Percentiles rank a stretch among this genome's conserved stretches.
Evolutionary conservation across 176 grass and related monocot species (phyloP).

Genomic region (Rhipidocladum racemiflorum): DNA sequence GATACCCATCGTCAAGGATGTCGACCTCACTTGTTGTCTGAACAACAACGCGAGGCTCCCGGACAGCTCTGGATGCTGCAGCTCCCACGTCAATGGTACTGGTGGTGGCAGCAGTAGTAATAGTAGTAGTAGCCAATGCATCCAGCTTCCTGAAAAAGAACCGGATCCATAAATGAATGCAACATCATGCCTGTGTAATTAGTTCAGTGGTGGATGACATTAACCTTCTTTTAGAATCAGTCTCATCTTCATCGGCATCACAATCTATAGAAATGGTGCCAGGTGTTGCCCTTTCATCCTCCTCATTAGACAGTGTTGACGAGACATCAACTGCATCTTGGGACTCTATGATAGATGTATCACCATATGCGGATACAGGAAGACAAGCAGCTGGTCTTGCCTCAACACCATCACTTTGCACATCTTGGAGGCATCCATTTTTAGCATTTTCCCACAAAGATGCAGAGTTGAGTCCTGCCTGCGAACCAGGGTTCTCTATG

Average conservation of each 20-base stretch:
- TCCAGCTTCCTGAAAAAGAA: conserved; percentile 79
- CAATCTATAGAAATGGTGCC: conserved; percentile 49
- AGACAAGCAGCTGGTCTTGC: conserved; percentile 29
- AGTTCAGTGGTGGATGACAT: neutral
- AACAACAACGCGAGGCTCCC: conserved; percentile 91
- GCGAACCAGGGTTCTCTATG: conserved; percentile 32
- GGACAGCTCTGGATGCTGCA: conserved; percentile 69
- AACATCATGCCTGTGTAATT: neutral
- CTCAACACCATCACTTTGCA: conserved; percentile 41
- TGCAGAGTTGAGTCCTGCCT: conserved; percentile 31
- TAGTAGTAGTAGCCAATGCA: conserved; percentile 35
- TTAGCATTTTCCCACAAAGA: conserved; percentile 43
- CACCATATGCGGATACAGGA: conserved; percentile 31
- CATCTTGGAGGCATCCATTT: conserved; percentile 44
- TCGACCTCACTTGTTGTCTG: conserved; percentile 99
- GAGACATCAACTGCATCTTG: conserved; percentile 66
- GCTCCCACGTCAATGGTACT: conserved; percentile 74
- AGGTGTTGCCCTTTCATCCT: conserved; percentile 67
- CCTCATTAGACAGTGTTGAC: conserved; percentile 78
- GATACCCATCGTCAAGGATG: conserved; percentile 96
- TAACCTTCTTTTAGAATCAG: conserved; percentile 92
- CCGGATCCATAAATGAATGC: conserved; percentile 1
- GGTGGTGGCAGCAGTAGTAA: conserved; percentile 14
- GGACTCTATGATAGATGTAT: conserved; percentile 44
- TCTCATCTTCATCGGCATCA: conserved; percentile 75